Base-by-base conservation (phyloP, 2,329 filamentous ascomycete species). In the Didymella segeticola region DNA sequence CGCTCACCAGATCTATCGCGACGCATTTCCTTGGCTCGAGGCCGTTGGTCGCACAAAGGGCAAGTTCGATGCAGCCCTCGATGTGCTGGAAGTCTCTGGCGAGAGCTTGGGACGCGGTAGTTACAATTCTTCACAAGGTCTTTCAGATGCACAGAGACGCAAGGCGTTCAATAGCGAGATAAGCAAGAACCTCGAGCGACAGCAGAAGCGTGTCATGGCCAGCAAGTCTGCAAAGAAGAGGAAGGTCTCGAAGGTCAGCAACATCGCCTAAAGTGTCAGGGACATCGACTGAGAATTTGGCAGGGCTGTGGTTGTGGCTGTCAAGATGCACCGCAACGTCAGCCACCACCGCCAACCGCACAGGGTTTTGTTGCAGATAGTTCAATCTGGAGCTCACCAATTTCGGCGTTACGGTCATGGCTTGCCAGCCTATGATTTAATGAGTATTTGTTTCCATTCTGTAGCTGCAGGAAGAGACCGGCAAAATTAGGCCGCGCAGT, bases 21-120 rank as follows among this genome's bases (percentile, higher is more conserved):
- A 75, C 37, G 71, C 64, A 0, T 73, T 73, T 25, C 63, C 67
- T 4, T 75, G 71, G 72, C 56, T 76, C 7, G 74, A 76, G 36
- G 68, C 67, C 0, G 57, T 73, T 9, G 71, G 63, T 2, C 39
- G 43, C 10, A 61, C 61, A 3, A 71, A 63, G 38, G 65, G 68
- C 2, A 66, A 58, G 23, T 15, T 51, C 3, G 71, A 74, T 49
- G 72, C 67, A 7, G 72, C 63, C 1, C 36, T 74, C 4, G 63
- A 72, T 14, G 3, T 71, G 15, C 22, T 72, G 15, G 33, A 61
- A 3, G 8, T 71, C 2, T 14, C 19, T 4, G 33, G 34, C 2
- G 39, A 42, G 11, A 27, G 39, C 17, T 36, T 54, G n/a, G 22
- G n/a, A 12, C 20, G n/a, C 3, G 15, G 19, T 11, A 47, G 52